Evolutionary conservation across 2,329 filamentous ascomycete species (phyloP), one percentile per base, ranked within the genome.

Genomic region (Phoma sp.): DNA sequence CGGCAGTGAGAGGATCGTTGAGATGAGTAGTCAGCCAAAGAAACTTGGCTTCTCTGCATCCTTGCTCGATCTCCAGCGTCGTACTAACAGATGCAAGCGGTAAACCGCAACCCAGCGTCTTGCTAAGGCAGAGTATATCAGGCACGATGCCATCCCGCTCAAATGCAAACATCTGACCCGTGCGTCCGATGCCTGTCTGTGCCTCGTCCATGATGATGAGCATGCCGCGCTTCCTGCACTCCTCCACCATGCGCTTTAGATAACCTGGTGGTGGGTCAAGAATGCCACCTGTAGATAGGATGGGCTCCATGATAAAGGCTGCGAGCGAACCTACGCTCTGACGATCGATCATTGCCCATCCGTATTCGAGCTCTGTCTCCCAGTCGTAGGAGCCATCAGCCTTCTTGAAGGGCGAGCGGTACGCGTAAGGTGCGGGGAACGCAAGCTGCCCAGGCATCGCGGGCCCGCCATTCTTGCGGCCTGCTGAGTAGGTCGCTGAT

Each of bases 381-480:
- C 86, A 89, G 65, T 89, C 86, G 58, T 89, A 84, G 0, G 79
- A 79, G 7, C 85, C 85, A 57, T 88, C 84, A 0, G 80, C 22
- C 32, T 81, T 79, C 8, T 82, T 79, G 68, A 89, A 89, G 0
- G 81, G 77, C 0, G 85, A 87, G 4, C 85, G 81, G 64, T 87
- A 88, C 0, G 81, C 77, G 59, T 88, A 82, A 0, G 86, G 86
- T 0, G 83, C 78, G 0, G 86, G 86, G 32, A 89, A 79, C 1
- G 78, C 78, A 4, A 86, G 75, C 52, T 82, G 80, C 0, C 86
- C 86, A 0, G 83, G 83, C 72, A 86, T 65, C 55, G 61, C 60
- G 0, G 78, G 78, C 1, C 79, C 79, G 42, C 75, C 73, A 2
- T 79, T 78, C 48, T 75, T 78, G 2, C 83, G 74, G 1, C 83